These are phyloP conservation scores for Cymodocea nodosa DNA, from an alignment of 116 monocot genomes.

Conservation along the genomic window DNA sequence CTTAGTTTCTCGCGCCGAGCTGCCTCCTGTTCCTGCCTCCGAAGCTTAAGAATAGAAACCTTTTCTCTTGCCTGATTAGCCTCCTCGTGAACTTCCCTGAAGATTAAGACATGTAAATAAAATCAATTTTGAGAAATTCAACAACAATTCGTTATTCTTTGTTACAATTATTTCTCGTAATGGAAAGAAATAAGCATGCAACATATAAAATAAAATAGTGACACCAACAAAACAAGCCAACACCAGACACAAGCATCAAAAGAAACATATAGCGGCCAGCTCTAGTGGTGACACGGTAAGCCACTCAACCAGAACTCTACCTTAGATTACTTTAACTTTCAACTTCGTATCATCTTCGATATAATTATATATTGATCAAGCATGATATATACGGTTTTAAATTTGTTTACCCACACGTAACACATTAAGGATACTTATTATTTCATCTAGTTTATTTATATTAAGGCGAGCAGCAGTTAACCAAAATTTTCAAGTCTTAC, in stretches of 20 bases:
- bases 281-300: too few relatives aligned
- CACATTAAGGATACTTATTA: too few relatives aligned
- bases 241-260: too few relatives aligned
- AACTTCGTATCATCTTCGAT: not conserved
- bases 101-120: not conserved
- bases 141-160: not conserved
- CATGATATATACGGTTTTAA: not conserved
- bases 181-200: not conserved
- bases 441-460: not conserved
- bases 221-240: not conserved
- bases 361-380: not conserved
- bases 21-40: conserved; percentile 67
- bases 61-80: conserved; percentile 67
- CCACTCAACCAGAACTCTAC: too few relatives aligned
- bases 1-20: conserved; percentile 69
- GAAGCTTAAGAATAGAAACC: conserved; percentile 41
- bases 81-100: conserved; percentile 96
- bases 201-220: too few relatives aligned
- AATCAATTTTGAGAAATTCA: not conserved
- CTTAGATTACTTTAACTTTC: not conserved
- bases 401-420: too few relatives aligned
- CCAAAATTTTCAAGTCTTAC: conserved; percentile 21
- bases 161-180: not conserved
- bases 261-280: too few relatives aligned
- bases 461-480: not conserved